phyloP scores from a whole-genome alignment of 1,139 yeast species.

The Pichia kudriavzevii region DNA sequence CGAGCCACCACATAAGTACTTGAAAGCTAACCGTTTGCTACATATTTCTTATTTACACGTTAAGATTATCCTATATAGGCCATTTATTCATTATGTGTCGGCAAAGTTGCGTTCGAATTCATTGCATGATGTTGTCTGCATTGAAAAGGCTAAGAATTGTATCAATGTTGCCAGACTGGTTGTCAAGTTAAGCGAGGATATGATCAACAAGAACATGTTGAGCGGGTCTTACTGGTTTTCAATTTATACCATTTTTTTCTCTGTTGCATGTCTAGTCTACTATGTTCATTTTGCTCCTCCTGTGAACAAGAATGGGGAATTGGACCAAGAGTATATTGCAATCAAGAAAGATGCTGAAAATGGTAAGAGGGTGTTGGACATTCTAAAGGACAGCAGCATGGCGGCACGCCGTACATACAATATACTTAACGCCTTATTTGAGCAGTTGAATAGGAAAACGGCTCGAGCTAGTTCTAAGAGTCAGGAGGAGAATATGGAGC shows the following conservation, averaged over 20 bases:
- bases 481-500: slow-evolving; percentile 9
- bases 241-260: slow-evolving; percentile 83
- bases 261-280: slow-evolving; percentile 80
- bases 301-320: slow-evolving; percentile 40
- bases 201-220: slow-evolving; percentile 65
- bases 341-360: slow-evolving; percentile 72
- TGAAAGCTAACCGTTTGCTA: slow-evolving; percentile 67
- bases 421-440: slow-evolving; percentile 71
- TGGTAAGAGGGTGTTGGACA: slow-evolving; percentile 68
- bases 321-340: slow-evolving; percentile 46
- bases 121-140: slow-evolving; percentile 40
- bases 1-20: slow-evolving; percentile 58
- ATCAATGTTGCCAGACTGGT: slow-evolving; percentile 80
- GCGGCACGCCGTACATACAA: slow-evolving; percentile 78
- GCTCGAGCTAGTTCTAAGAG: slow-evolving; percentile 31
- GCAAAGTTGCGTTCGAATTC: slow-evolving; percentile 26
- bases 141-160: slow-evolving; percentile 76
- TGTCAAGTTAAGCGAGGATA: slow-evolving; percentile 74
- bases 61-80: slow-evolving; percentile 79
- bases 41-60: slow-evolving; percentile 78
- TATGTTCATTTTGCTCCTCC: slow-evolving; percentile 69
- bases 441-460: slow-evolving; percentile 66
- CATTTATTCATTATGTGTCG: slow-evolving; percentile 78
- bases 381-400: slow-evolving; percentile 63
- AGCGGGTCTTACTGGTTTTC: slow-evolving; percentile 93